Evolutionary conservation across 2,329 filamentous ascomycete genomes (phyloP).

Genomic region (Dactylellina parvicollis): DNA sequence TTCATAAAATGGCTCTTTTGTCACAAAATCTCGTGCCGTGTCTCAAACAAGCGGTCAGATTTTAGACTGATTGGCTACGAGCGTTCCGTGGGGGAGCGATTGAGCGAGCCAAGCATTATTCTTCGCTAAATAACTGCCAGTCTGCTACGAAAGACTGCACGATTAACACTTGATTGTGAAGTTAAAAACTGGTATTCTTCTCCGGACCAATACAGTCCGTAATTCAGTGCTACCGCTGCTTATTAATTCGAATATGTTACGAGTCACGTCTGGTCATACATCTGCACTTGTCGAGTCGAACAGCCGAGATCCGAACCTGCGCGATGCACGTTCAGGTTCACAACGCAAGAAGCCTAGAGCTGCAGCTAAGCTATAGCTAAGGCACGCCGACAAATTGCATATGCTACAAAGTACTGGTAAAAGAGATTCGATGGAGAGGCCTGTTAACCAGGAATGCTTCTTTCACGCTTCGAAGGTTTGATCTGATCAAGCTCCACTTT

Average conservation of each 20-base stretch:
- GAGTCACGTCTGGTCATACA: neutral
- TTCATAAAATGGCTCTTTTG: slow-evolving; percentile 21
- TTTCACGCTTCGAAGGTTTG: neutral
- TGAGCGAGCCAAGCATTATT: neutral
- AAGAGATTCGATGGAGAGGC: no score
- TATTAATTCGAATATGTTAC: no score
- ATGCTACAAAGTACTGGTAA: neutral
- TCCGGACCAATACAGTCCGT: no score
- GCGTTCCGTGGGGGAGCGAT: slow-evolving; percentile 16
- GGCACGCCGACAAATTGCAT: neutral
- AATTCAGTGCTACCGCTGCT: neutral
- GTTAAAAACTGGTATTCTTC: no score
- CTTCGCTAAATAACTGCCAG: neutral
- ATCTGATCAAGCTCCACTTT: neutral
- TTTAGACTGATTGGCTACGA: slow-evolving; percentile 5
- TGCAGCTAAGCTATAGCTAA: no score
- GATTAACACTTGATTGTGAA: no score
- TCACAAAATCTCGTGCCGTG: slow-evolving; percentile 22
- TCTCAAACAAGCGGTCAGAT: slow-evolving; percentile 32
- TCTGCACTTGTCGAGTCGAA: neutral
- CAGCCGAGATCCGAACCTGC: slow-evolving; percentile 48
- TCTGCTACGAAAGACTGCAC: neutral
- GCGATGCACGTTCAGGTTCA: slow-evolving; percentile 5
- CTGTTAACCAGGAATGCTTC: no score
- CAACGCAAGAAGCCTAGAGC: slow-evolving; percentile 11